phyloP scores from a whole-genome alignment of 129 eudicot species.

The Erigeron canadensis region DNA sequence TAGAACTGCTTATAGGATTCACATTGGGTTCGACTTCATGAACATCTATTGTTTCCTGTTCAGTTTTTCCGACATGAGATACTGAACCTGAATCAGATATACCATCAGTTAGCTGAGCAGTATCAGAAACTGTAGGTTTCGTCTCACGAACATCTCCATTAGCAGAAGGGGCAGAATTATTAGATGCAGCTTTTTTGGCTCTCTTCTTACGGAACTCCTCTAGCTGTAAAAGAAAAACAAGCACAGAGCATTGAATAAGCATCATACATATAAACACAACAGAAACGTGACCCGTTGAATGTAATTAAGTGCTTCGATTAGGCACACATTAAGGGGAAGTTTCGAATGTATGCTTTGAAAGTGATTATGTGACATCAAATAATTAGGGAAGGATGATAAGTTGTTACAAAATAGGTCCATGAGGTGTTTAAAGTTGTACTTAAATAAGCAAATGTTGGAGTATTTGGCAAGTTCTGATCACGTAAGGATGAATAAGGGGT shows the following conservation, averaged over 20 bases:
- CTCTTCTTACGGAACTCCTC: conserved; percentile 94
- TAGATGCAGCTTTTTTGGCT: conserved; percentile 61
- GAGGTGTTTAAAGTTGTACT: too few relatives aligned
- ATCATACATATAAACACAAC: not conserved
- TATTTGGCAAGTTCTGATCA: too few relatives aligned
- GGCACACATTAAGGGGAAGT: too few relatives aligned
- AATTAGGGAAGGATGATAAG: too few relatives aligned
- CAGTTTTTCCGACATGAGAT: conserved; percentile 34
- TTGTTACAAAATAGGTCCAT: too few relatives aligned
- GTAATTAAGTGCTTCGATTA: too few relatives aligned
- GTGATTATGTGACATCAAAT: too few relatives aligned
- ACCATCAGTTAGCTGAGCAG: conserved; percentile 30
- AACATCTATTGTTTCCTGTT: conserved; percentile 25
- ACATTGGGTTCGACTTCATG: conserved; percentile 32
- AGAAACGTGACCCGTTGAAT: not conserved
- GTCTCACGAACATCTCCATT: conserved; percentile 39
- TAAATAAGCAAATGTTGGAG: too few relatives aligned
- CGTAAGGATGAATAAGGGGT: too few relatives aligned
- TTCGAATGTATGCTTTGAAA: too few relatives aligned
- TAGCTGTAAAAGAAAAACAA: conserved; percentile 46
- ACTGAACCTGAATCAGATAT: conserved; percentile 39
- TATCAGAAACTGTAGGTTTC: conserved; percentile 49
- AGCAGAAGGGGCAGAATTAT: conserved; percentile 45
- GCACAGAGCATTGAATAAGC: not conserved
- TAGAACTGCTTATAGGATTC: conserved; percentile 28